Evolutionary conservation across 495 filamentous ascomycete genomes (phyloP), one percentile per base, ranked within the genome.

Genomic region (Neurospora sp.): DNA sequence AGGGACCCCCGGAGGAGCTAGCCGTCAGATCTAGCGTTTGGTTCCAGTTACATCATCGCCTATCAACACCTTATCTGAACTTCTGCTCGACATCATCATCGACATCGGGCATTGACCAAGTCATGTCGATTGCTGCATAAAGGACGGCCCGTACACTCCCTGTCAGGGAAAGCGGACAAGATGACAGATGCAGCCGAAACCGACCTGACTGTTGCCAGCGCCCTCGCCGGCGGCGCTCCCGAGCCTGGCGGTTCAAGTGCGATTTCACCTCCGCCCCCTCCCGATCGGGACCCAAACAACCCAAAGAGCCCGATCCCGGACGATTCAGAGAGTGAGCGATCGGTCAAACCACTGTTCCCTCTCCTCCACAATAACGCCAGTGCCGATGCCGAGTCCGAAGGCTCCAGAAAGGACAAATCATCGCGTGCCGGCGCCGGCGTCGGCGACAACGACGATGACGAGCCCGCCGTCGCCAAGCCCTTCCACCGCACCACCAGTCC

Each of bases 401-500:
- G 75, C 69, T 81, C 70, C 12, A 18, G 66, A 66, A 73, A 78
- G 54, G 10, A 66, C 54, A 66, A 66, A 3, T 66, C 54, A 27
- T 66, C 54, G 27, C 54, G 41, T 18, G 72, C 78, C 10, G 70
- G 76, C 9, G 71, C 71, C 42, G 77, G 77, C 73, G 78, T 78
- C 75, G 76, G 82, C 44, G 87, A 86, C 71, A 87, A 88, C 70
- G 89, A 90, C 72, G 90, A 90, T 40, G 90, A 93, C 72, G 89
- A 92, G 76, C 87, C 87, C 23, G 84, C 86, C 20, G 83, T 90
- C 39, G 89, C 91, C 5, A 84, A 84, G 70, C 90, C 90, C 40
- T 92, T 93, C 74, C 84, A 88, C 66, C 83, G 91, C 73, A 90
- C 85, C 44, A 84, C 81, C 41, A 91, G 88, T 79, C 90, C 88